phyloP scores from a whole-genome alignment of 495 filamentous ascomycete species.

The Neurospora discreta region DNA sequence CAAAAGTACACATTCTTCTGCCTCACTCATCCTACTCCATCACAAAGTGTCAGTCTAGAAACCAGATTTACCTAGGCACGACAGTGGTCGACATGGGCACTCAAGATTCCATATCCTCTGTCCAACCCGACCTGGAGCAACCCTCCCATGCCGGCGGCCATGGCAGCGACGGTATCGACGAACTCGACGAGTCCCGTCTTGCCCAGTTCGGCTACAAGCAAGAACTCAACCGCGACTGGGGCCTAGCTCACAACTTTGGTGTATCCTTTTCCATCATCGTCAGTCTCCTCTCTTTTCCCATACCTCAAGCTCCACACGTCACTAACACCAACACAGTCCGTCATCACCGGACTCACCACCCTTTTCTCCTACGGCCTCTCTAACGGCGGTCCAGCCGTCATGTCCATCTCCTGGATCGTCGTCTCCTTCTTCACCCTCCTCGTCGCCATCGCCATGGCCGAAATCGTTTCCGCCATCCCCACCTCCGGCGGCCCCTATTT shows the following conservation, averaged over 20 bases:
- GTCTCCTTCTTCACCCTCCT: constrained; percentile 25
- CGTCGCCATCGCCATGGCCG: constrained; percentile 50
- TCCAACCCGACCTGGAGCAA: constrained; percentile 16
- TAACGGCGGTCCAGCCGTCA: constrained; percentile 48
- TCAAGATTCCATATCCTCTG: neutral
- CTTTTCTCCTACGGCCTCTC: constrained; percentile 44
- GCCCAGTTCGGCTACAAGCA: constrained; percentile 54
- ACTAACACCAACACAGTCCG: constrained; percentile 29
- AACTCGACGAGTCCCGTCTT: constrained; percentile 41
- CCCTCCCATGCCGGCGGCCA: neutral
- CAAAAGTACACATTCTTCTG: neutral
- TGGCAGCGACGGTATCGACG: constrained; percentile 13
- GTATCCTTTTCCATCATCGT: constrained; percentile 58
- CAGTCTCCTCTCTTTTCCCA: constrained; percentile 9
- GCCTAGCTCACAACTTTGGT: constrained; percentile 51
- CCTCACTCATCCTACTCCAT: neutral
- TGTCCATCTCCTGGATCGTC: constrained; percentile 30
- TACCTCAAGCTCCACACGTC: too few relatives aligned
- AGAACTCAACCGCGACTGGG: constrained; percentile 50
- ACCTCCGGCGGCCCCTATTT: constrained; percentile 57
- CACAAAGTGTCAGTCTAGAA: too few relatives aligned
- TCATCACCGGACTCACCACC: constrained; percentile 52
- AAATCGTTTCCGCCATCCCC: constrained; percentile 56
- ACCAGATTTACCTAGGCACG: neutral
- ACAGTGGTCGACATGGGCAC: neutral